Conservation (phyloP, 306 rosid genomes). For the Leucaena leucocephala region DNA sequence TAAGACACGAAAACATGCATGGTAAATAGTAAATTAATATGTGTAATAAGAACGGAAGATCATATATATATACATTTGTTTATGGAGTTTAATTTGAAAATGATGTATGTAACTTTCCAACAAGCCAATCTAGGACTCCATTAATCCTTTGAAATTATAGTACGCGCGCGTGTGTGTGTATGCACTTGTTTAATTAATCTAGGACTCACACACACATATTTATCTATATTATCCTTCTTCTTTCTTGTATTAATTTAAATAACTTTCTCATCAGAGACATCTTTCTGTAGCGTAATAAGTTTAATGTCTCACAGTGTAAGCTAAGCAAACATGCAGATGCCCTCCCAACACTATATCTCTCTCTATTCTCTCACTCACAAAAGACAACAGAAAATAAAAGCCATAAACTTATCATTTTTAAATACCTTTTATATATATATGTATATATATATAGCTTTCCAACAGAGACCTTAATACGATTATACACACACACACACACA, state of each 20-base stretch:
- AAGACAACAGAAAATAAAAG: neutral
- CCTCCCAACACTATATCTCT: neutral
- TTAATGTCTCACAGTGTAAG: slow-evolving; percentile 13
- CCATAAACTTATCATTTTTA: neutral
- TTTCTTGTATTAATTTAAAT: neutral
- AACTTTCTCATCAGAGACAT: neutral
- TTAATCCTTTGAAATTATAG: too few relatives aligned
- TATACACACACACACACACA: neutral
- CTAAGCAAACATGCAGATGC: slow-evolving; percentile 13
- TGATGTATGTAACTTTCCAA: too few relatives aligned
- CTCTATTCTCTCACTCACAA: neutral
- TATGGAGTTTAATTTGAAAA: neutral
- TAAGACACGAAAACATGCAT: too few relatives aligned
- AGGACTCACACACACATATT: neutral
- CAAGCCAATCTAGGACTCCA: neutral
- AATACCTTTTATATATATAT: neutral
- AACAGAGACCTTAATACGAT: neutral
- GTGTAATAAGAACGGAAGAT: neutral
- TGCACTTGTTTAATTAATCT: neutral
- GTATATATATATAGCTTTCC: neutral
- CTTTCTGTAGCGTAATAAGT: neutral
- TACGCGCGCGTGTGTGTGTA: too few relatives aligned
- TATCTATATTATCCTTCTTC: neutral
- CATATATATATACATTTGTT: neutral
- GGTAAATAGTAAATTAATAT: too few relatives aligned